Percentiles rank a stretch among this genome's conserved stretches.
Evolutionary conservation across 108 stramenopile genomes (phyloP).

Genomic region (Phaeodactylum tricornutum): DNA sequence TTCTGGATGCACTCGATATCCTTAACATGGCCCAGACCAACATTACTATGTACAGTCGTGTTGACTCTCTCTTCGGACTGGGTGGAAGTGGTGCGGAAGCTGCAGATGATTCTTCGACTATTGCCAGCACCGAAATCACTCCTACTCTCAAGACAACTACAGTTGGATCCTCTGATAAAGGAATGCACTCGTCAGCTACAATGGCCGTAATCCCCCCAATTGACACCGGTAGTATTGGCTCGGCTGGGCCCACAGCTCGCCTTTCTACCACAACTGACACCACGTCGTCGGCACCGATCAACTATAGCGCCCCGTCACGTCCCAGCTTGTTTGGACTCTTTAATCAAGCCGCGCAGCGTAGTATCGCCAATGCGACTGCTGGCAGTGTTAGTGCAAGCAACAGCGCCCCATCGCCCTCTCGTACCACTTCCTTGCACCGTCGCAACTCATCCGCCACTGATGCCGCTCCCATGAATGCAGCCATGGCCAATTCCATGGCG

Average conservation of each 20-base stretch:
- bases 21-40: constrained; percentile 69
- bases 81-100: constrained; percentile 23
- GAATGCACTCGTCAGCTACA: constrained; percentile 2
- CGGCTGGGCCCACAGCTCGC: neutral
- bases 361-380: neutral
- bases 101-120: constrained; percentile 10
- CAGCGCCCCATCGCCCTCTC: neutral
- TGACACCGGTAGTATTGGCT: neutral
- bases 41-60: constrained; percentile 49
- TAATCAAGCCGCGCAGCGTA: neutral
- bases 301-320: constrained; percentile 1
- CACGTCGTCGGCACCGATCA: constrained; percentile 6
- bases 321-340: constrained; percentile 2
- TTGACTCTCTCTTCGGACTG: constrained; percentile 68
- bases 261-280: constrained; percentile 6
- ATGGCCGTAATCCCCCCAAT: constrained; percentile 6
- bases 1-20: constrained; percentile 63
- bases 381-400: neutral
- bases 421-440: neutral
- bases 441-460: neutral
- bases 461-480: constrained; percentile 35
- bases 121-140: constrained; percentile 4
- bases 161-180: constrained; percentile 4
- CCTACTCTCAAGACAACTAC: neutral
- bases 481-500: constrained; percentile 70